A percentile compares a stretch with the other conserved stretches of the same genome.
These are phyloP conservation scores for Boletellus emodensis DNA, from an alignment of 768 basidiomycete genomes.

Conservation along the genomic window DNA sequence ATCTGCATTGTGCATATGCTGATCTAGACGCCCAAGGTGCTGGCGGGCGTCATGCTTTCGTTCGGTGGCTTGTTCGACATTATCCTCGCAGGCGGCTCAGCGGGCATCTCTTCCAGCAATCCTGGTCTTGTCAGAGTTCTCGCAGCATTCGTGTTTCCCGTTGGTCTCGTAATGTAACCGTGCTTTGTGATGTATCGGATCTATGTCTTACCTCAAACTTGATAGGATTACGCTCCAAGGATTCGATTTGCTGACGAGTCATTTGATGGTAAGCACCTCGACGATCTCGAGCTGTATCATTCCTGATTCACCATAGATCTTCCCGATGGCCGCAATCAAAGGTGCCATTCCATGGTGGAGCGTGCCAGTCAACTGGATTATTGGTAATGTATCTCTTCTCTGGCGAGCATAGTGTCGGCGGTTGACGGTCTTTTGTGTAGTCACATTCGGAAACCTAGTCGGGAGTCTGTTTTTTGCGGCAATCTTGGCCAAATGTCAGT, in stretches of 20 bases:
- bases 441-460: conserved; percentile 63
- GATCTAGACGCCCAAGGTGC: conserved; percentile 39
- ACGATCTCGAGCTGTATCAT: background rate
- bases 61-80: conserved; percentile 66
- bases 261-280: conserved; percentile 56
- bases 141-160: conserved; percentile 68
- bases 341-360: conserved; percentile 68
- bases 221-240: conserved; percentile 69
- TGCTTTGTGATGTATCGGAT: background rate
- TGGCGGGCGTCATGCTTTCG: conserved; percentile 70
- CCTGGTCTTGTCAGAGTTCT: conserved; percentile 67
- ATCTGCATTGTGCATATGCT: background rate
- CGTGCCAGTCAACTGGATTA: conserved; percentile 61
- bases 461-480: conserved; percentile 71
- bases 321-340: conserved; percentile 65
- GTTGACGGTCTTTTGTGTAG: conserved; percentile 33
- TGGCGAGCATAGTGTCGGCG: background rate
- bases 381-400: conserved; percentile 42
- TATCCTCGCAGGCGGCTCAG: conserved; percentile 57
- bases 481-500: conserved; percentile 60
- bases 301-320: conserved; percentile 40
- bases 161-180: conserved; percentile 69
- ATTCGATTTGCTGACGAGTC: conserved; percentile 68
- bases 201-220: background rate
- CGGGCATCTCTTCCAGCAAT: conserved; percentile 45